Conservation (phyloP, 1,139 yeast genomes). For the Nakaseomyces bracarensis region DNA sequence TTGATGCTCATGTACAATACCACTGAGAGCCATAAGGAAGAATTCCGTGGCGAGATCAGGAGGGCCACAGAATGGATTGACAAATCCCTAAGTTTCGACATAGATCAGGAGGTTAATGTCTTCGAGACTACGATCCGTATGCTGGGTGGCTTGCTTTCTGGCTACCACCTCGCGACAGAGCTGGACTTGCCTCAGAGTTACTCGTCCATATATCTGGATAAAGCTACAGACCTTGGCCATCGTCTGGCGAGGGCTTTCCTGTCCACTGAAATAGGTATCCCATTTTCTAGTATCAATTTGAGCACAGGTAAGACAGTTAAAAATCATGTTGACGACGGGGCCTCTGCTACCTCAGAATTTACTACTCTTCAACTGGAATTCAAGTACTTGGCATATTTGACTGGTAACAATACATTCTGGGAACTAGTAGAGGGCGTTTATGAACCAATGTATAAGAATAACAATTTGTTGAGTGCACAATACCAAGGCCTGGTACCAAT, state of each 20-base stretch:
- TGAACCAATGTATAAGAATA: slow-evolving; percentile 46
- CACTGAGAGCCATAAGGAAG: slow-evolving; percentile 35
- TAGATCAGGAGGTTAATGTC: slow-evolving; percentile 67
- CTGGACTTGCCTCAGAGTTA: slow-evolving; percentile 17
- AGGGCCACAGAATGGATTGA: slow-evolving; percentile 71
- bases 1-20: slow-evolving; percentile 70
- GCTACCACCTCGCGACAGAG: slow-evolving; percentile 63
- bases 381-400: slow-evolving; percentile 69
- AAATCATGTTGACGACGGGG: slow-evolving; percentile 60
- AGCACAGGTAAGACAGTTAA: slow-evolving; percentile 50
- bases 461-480: slow-evolving; percentile 18
- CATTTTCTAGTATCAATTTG: slow-evolving; percentile 72
- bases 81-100: slow-evolving; percentile 47
- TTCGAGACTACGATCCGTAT: slow-evolving; percentile 79
- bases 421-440: slow-evolving; percentile 65
- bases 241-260: slow-evolving; percentile 57
- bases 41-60: slow-evolving; percentile 61
- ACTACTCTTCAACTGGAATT: slow-evolving; percentile 84
- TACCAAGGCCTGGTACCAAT: slow-evolving; percentile 76
- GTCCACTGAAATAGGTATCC: slow-evolving; percentile 52
- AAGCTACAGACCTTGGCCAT: slow-evolving; percentile 67
- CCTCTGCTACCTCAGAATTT: slow-evolving; percentile 84
- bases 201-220: slow-evolving; percentile 56
- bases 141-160: slow-evolving; percentile 74
- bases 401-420: slow-evolving; percentile 79